phyloP scores from a whole-genome alignment of 2,329 filamentous ascomycete genomes.

The Nigrospora sphaerica region DNA sequence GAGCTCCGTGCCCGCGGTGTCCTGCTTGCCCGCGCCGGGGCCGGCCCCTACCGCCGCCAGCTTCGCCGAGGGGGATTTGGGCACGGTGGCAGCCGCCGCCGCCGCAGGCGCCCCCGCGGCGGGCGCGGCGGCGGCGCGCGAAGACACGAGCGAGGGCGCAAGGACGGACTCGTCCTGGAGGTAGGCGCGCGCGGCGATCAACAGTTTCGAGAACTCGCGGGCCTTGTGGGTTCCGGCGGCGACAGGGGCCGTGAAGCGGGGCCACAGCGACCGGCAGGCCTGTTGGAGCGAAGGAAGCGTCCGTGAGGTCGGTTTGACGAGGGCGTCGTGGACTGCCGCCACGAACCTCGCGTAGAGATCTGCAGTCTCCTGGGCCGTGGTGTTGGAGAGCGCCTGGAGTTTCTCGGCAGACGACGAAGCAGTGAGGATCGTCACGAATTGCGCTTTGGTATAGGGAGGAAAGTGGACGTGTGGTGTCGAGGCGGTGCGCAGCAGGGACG shows the following conservation, averaged over 20 bases:
- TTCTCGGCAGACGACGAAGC: slow-evolving; percentile 34
- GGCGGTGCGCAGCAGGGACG: slow-evolving; percentile 48
- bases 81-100: slow-evolving; percentile 3
- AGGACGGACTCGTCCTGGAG: slow-evolving; percentile 69
- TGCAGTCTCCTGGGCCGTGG: slow-evolving; percentile 43
- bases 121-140: not conserved
- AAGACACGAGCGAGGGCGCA: slow-evolving; percentile 35
- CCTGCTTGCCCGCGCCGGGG: not conserved
- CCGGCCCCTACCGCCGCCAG: not conserved
- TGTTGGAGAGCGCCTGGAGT: slow-evolving; percentile 39
- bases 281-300: slow-evolving; percentile 68
- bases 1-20: slow-evolving; percentile 32
- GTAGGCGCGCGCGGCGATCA: slow-evolving; percentile 61
- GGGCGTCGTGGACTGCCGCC: slow-evolving; percentile 77
- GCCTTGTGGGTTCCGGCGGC: slow-evolving; percentile 64
- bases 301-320: slow-evolving; percentile 72
- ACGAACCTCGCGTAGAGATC: slow-evolving; percentile 78
- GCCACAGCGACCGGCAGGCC: slow-evolving; percentile 73
- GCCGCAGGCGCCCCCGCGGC: not conserved
- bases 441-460: slow-evolving; percentile 72
- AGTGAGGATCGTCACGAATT: slow-evolving; percentile 67
- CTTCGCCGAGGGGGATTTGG: slow-evolving; percentile 6
- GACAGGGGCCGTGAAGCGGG: slow-evolving; percentile 74
- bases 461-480: slow-evolving; percentile 76
- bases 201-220: slow-evolving; percentile 76